Conservation (phyloP, 1,284 basidiomycete species). For the Cutaneotrichosporon dermatis region DNA sequence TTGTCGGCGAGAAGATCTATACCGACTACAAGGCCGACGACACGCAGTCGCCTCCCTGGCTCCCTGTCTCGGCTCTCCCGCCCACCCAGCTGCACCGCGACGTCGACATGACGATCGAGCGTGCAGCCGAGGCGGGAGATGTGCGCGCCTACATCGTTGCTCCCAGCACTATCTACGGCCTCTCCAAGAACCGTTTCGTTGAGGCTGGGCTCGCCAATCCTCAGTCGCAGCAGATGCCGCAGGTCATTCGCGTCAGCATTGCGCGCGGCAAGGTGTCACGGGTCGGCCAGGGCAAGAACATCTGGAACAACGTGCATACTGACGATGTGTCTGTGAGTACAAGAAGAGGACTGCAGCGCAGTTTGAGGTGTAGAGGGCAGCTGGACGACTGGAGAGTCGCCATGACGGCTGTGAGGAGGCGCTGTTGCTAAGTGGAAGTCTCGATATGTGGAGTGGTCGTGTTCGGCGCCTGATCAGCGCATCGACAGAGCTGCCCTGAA, state of each 20-base stretch:
- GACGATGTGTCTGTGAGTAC: constrained; percentile 16
- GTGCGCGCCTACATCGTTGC: constrained; percentile 47
- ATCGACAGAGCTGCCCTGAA: too few relatives aligned
- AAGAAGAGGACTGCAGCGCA: too few relatives aligned
- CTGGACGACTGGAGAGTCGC: too few relatives aligned
- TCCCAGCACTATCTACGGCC: constrained; percentile 49
- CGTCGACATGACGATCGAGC: constrained; percentile 41
- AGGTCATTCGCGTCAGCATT: constrained; percentile 38
- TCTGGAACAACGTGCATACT: constrained; percentile 25
- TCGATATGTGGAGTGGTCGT: too few relatives aligned
- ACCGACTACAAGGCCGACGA: constrained; percentile 34
- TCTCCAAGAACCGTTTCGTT: constrained; percentile 33
- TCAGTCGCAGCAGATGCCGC: constrained; percentile 40
- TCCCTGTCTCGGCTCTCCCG: constrained; percentile 35
- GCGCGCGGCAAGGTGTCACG: constrained; percentile 41
- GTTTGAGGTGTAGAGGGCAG: too few relatives aligned
- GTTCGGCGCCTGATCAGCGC: too few relatives aligned
- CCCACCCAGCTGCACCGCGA: constrained; percentile 31
- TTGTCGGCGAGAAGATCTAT: constrained; percentile 31
- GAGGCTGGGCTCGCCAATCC: constrained; percentile 40
- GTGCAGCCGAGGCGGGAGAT: constrained; percentile 37
- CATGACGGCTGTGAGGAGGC: too few relatives aligned
- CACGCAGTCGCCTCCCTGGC: constrained; percentile 31
- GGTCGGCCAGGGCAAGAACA: constrained; percentile 42
- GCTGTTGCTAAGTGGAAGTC: too few relatives aligned